These are phyloP conservation scores for Tetracentron sinense DNA, from an alignment of 164 flowering plant genomes.

Conservation along the genomic window DNA sequence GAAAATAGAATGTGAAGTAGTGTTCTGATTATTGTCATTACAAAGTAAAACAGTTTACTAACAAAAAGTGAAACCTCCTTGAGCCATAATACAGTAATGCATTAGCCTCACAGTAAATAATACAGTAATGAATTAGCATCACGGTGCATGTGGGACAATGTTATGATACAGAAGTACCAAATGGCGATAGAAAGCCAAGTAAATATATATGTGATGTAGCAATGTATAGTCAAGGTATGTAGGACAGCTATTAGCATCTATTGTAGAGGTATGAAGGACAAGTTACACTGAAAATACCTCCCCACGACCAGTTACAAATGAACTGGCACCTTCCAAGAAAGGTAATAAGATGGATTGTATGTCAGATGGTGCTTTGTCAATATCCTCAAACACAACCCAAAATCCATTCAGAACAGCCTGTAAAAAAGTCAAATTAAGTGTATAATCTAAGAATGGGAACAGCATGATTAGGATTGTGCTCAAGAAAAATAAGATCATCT, in stretches of 20 bases:
- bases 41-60: too few relatives aligned
- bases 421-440: background rate
- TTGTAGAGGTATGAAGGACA: background rate
- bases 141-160: background rate
- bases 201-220: too few relatives aligned
- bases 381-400: slow-evolving; percentile 92
- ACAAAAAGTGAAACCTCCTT: too few relatives aligned
- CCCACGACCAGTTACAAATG: slow-evolving; percentile 68
- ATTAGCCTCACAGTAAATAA: background rate
- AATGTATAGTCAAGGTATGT: too few relatives aligned
- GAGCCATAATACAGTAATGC: too few relatives aligned
- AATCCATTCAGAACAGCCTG: slow-evolving; percentile 79
- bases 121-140: background rate
- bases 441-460: background rate
- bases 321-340: slow-evolving; percentile 67
- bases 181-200: background rate
- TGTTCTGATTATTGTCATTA: background rate
- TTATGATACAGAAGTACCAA: background rate
- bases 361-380: slow-evolving; percentile 91
- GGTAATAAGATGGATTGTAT: slow-evolving; percentile 73
- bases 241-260: background rate
- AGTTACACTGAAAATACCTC: slow-evolving; percentile 48
- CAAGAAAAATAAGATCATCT: background rate
- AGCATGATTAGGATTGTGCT: background rate
- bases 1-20: background rate